Evolutionary conservation across 1,139 yeast species (phyloP), one percentile per base, ranked within the genome.

Genomic region (Meyerozyma carpophila): DNA sequence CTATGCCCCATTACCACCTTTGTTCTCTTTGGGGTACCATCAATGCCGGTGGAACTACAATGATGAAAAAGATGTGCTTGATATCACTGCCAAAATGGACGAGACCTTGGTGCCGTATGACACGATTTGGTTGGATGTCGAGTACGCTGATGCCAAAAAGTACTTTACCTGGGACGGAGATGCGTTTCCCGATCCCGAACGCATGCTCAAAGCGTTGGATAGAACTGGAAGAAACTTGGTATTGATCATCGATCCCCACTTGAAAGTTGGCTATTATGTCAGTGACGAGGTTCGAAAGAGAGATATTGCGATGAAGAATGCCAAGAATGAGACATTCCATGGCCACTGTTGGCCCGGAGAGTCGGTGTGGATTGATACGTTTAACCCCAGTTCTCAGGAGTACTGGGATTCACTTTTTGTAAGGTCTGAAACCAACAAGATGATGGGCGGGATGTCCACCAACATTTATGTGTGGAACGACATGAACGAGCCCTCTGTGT

Each of bases 341-440:
- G 98, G 97, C 2, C 94, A 90, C 61, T 93, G 98, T 64, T 93
- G 99, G 99, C 98, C 98, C 1, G 99, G 98, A 0, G 91, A 87
- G 54, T 85, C 96, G 0, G 74, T 89, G 3, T 93, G 98, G 98
- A 78, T 93, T 41, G 98, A 93, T 55, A 75, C 96, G 0, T 65
- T 89, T 48, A 79, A 83, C 55, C 90, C 94, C 1, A 59, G 66
- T 2, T 77, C 88, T 1, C 77, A 70, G 44, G 57, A 58, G 7
- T 75, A 74, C 50, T 93, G 98, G 98, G 67, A 63, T 47, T 36
- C 50, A 14, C 58, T 60, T 24, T 68, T 63, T 48, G 50, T 46
- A 32, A 52, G 56, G 45, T 50, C 60, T 4, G 37, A 44, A 3
- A 48, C 54, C 9, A 60, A 66, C 44, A 43, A 50, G 31, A 62